Evolutionary conservation across 805 yeast genomes (phyloP), one percentile per base, ranked within the genome.

Genomic region (Dipodascopsis uninucleata): DNA sequence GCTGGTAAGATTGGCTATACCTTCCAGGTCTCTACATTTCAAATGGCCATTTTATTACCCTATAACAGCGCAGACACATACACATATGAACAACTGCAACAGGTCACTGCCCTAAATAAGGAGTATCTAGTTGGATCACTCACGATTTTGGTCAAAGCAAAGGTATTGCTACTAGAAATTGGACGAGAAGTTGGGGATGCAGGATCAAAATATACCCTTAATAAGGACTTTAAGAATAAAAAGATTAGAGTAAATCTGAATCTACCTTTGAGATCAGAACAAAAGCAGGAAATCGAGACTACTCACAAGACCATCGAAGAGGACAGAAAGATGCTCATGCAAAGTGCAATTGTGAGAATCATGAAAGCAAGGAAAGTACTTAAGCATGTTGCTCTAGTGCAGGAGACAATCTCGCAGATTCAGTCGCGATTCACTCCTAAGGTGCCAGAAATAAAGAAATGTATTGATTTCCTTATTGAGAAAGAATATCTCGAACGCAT

Each of bases 261-360:
- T 49, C 49, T 75, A 74, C 76, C 67, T 67, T 72, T 68, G 76
- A 64, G 66, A 58, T 67, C 73, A 24, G 89, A 82, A 56, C 75
- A 76, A 40, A 77, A 74, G 56, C 82, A 75, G 51, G 96, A 86
- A 55, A 71, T 75, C 26, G 86, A 79, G 28, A 87, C 82, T 46
- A 76, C 88, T 2, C 82, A 78, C 55, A 81, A 78, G 63, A 95
- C 88, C 60, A 79, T 90, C 38, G 87, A 82, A 58, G 93, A 87
- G 59, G 88, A 88, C 49, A 77, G 96, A 61, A 83, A 82, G 66
- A 79, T 84, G 61, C 82, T 81, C 67, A 71, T 93, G 58, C 85
- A 87, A 61, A 96, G 97, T 1, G 85, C 95, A 60, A 87, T 93
- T 66, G 97, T 90, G 31, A 77, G 98, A 59, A 85, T 90, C 61